Evolutionary conservation across 139 green algal genomes (phyloP).

Genomic region (Picochlorum sp.): DNA sequence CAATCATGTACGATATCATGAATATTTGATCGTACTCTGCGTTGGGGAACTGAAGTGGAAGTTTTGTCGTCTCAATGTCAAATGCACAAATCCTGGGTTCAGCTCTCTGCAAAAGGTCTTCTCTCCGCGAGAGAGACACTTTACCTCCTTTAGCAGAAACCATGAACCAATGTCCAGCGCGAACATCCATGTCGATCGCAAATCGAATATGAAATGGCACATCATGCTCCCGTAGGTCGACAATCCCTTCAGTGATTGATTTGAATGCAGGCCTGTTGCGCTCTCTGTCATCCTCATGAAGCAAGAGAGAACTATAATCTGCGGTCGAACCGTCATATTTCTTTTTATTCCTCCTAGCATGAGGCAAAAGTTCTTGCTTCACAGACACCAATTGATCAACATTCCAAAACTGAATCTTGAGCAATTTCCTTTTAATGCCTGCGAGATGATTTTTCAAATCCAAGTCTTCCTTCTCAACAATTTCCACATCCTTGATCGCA

Average conservation of each 20-base stretch:
- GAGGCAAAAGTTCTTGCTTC: constrained; percentile 59
- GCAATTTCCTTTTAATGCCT: constrained; percentile 69
- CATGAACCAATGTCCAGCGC: constrained; percentile 86
- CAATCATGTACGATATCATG: constrained; percentile 99
- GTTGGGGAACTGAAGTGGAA: constrained; percentile 97
- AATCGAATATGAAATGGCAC: constrained; percentile 95
- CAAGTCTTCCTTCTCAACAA: constrained; percentile 83
- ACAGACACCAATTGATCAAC: constrained; percentile 79
- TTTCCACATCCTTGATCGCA: constrained; percentile 54
- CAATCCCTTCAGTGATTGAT: constrained; percentile 62
- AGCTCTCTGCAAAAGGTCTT: constrained; percentile 73
- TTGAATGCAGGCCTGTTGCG: constrained; percentile 17
- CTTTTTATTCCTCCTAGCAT: constrained; percentile 54
- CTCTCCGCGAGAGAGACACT: constrained; percentile 40
- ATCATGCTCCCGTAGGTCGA: constrained; percentile 92
- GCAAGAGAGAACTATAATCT: constrained; percentile 25
- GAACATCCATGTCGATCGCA: constrained; percentile 78
- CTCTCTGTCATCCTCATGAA: constrained; percentile 5
- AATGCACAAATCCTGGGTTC: constrained; percentile 90
- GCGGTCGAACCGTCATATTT: constrained; percentile 31
- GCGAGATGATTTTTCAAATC: constrained; percentile 96
- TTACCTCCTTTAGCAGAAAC: constrained; percentile 50
- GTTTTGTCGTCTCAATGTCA: constrained; percentile 99
- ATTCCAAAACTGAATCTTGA: constrained; percentile 82
- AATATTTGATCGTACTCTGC: constrained; percentile 93